Base-by-base conservation (phyloP, 176 grass and related monocot genomes). In the Oryza officinalis region DNA sequence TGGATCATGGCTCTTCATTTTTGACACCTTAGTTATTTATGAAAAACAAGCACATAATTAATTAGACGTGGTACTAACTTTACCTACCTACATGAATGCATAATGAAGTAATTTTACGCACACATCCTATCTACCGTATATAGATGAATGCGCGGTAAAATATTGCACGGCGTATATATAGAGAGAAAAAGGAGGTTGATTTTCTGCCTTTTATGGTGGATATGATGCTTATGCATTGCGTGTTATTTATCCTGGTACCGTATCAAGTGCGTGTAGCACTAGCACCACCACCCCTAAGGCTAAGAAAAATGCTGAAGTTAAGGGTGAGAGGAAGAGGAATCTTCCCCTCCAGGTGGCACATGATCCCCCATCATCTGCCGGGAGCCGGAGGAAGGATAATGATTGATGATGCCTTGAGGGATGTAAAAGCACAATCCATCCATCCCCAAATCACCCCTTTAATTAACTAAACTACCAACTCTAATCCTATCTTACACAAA, bases 291-390 rank as follows among this genome's bases (percentile, higher is more conserved):
- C 8, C 47, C 26, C 47, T 11, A 25, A 65, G 32, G 33, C 7
- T 44, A 8, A 8, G 52, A 49, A 80, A 83, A 83, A 73, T 65
- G 43, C 86, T 90, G 78, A 79, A 91, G 63, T 72, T 80, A 80
- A 85, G 75, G 26, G 33, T 33, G 74, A 30, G 83, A 31, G 81
- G 6, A 35, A 47, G 28, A 65, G 83, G 88, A 88, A 93, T 92
- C 89, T 88, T 92, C 52, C 41, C 25, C 57, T 84, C 89, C 87
- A 90, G 87, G 79, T 97, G 91, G 91, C 94, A 92, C 91, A 86
- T 82, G 79, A 93, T 91, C 86, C 86, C 73, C 20, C 52, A 89
- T 84, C 76, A 92, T 97, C 83, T 32, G 82, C 73, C 57, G 44
- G 38, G 41, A 18, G 49, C 49, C 49, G 11, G 8, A 81, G 64